Evolutionary conservation across 306 rosid genomes (phyloP), one percentile per base, ranked within the genome.

Genomic region (Quercus gilva): DNA sequence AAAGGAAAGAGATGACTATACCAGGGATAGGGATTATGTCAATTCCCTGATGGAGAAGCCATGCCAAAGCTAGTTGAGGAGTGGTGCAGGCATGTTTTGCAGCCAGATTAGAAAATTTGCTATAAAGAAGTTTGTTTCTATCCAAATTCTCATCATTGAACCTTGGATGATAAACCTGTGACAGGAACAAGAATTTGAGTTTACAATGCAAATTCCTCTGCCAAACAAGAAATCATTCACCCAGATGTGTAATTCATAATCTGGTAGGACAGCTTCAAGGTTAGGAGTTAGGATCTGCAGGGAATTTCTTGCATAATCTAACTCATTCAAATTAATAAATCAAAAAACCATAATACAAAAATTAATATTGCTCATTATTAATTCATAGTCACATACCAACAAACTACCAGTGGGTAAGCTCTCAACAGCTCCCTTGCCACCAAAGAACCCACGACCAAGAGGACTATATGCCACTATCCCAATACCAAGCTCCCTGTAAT

Each of bases 401-500:
- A 88, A 3, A 81, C 92, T 92, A 80, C 83, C 89, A 45, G 64
- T 60, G 55, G 92, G 87, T 79, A 92, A 79, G 55, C 79, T 75
- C 71, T 90, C 92, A 29, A 76, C 68, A 73, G 83, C 91, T 10
- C 89, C 94, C 78, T 90, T 92, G 58, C 97, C 97, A 1, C 91
- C 92, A 11, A 92, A 88, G 69, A 92, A 90, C 9, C 97, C 97
- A 4, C 90, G 86, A 31, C 94, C 92, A 55, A 92, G 94, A 45
- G 97, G 93, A 76, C 93, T 87, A 75, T 90, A 90, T 41, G 91
- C 87, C 19, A 92, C 94, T 59, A 92, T 87, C 49, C 90, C 94
- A 35, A 88, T 90, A 74, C 94, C 97, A 19, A 92, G 88, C 61
- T 92, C 88, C 71, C 93, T 92, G 61, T 21, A 28, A 51, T 51